Evolutionary conservation across 495 filamentous ascomycete genomes (phyloP).

Genomic region (Paragyromitra xinjiangensis): DNA sequence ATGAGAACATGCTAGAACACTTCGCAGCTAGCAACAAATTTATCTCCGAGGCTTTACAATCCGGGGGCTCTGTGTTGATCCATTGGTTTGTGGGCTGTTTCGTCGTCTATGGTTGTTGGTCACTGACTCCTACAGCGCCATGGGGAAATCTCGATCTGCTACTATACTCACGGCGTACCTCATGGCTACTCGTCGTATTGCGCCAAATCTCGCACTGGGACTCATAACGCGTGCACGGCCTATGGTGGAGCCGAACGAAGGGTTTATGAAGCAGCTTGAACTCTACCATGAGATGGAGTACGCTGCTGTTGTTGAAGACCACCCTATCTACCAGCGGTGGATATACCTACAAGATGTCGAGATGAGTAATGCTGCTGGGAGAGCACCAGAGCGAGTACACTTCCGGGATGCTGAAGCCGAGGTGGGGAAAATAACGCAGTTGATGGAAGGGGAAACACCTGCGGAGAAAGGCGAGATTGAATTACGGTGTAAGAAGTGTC

Average conservation of each 20-base stretch:
- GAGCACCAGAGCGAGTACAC: constrained; percentile 76
- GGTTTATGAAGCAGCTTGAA: constrained; percentile 86
- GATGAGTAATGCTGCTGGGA: constrained; percentile 73
- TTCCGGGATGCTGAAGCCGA: constrained; percentile 78
- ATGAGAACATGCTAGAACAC: constrained; percentile 84
- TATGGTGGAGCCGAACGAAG: constrained; percentile 84
- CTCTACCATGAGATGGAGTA: constrained; percentile 85
- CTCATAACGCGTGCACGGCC: constrained; percentile 72
- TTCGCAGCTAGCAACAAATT: constrained; percentile 80
- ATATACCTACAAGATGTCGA: constrained; percentile 83
- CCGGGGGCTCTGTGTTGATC: constrained; percentile 72
- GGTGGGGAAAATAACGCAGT: constrained; percentile 43
- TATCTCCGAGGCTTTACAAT: constrained; percentile 78
- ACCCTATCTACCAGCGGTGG: constrained; percentile 88
- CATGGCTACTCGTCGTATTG: constrained; percentile 69
- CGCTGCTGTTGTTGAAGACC: constrained; percentile 65
- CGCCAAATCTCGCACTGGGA: constrained; percentile 68
- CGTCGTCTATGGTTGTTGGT: constrained; percentile 4
- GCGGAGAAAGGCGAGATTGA: constrained; percentile 59
- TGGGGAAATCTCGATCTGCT: constrained; percentile 94
- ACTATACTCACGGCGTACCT: constrained; percentile 86
- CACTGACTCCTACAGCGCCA: constrained; percentile 70
- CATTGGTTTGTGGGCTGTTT: constrained; percentile 70
- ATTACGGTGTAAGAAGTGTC: constrained; percentile 66
- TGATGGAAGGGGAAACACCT: constrained; percentile 59